A percentile compares a stretch with the other conserved stretches of the same genome.
Conservation (phyloP, 345 rosid species). For the Populus euphratica region DNA sequence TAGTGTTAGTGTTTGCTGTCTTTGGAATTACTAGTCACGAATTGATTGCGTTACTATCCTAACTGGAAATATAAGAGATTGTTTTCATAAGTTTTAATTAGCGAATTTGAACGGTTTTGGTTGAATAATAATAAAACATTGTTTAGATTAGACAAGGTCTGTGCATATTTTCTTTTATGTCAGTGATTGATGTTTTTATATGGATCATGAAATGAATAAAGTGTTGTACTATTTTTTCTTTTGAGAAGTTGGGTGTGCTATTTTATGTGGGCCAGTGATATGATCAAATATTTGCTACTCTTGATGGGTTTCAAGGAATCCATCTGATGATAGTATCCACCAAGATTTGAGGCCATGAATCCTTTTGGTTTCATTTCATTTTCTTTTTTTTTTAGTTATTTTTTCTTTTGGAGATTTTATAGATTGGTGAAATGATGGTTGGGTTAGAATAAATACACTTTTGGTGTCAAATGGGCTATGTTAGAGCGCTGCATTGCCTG, state of each 20-base stretch:
- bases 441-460: background rate
- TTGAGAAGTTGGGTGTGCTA: background rate
- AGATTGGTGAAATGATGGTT: background rate
- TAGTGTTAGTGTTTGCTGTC: background rate
- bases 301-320: slow-evolving; percentile 17
- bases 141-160: background rate
- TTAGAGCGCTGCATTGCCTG: background rate
- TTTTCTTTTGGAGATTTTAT: background rate
- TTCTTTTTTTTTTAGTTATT: background rate
- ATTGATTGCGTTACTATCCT: background rate
- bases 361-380: background rate
- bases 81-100: background rate
- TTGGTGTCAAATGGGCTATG: background rate
- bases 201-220: background rate
- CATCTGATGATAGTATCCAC: slow-evolving; percentile 10
- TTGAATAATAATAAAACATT: background rate
- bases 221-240: background rate
- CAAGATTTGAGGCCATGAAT: slow-evolving; percentile 20
- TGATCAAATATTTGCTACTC: slow-evolving; percentile 17
- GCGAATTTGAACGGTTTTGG: background rate
- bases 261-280: slow-evolving; percentile 11
- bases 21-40: background rate
- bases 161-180: background rate
- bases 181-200: background rate
- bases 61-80: background rate